Evolutionary conservation across 73 alveolate genomes (phyloP).

Genomic region (Symbiodinium pilosum): DNA sequence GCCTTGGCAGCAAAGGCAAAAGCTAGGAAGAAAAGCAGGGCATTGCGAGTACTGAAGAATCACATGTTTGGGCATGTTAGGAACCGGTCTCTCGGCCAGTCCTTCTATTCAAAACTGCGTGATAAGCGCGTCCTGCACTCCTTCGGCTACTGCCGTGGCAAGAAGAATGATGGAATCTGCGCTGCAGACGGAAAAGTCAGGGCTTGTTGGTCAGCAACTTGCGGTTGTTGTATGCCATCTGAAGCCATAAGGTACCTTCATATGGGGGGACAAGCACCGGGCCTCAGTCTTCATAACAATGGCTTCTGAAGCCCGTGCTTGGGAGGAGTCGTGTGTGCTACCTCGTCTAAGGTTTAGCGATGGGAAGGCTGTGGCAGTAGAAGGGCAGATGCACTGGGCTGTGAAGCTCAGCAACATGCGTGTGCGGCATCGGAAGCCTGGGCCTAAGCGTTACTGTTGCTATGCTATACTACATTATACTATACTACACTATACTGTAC

Average conservation of each 20-base stretch:
- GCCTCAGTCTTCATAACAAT: no score
- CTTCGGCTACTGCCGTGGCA: constrained; percentile 91
- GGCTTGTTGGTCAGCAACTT: constrained; percentile 29
- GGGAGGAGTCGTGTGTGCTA: neutral
- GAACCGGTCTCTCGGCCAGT: constrained; percentile 77
- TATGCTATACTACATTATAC: no score
- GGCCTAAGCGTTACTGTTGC: no score
- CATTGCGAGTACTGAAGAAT: no score
- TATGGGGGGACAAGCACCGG: constrained; percentile 78
- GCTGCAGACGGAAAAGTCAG: neutral
- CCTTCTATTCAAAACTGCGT: constrained; percentile 65
- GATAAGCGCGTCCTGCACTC: constrained; percentile 66
- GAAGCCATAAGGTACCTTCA: constrained; percentile 32
- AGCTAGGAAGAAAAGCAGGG: no score
- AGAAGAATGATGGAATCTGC: constrained; percentile 47
- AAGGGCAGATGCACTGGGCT: constrained; percentile 93
- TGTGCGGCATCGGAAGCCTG: constrained; percentile 33
- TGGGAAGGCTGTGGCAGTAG: constrained; percentile 50
- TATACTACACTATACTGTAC: no score
- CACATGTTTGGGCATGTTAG: neutral
- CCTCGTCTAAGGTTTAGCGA: constrained; percentile 5
- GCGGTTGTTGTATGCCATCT: constrained; percentile 10
- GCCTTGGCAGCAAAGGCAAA: neutral
- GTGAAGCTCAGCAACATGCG: constrained; percentile 78
- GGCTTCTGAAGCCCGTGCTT: no score